Base-by-base conservation (phyloP, 495 filamentous ascomycete genomes). In the Trichoderma orchidacearum region DNA sequence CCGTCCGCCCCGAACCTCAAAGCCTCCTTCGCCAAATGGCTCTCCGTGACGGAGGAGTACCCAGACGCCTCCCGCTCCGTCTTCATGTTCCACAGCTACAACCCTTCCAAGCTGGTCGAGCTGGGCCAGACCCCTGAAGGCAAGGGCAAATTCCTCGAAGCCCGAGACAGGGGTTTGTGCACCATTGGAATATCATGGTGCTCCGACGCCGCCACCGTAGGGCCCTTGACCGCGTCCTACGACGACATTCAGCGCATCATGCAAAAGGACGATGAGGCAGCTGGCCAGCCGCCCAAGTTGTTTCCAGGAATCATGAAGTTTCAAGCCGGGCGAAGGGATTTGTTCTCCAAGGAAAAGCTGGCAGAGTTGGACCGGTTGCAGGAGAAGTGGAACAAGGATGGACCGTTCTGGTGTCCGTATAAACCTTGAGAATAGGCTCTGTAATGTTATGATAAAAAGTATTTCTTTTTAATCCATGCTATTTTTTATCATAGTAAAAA, bases 301-400 rank as follows among this genome's bases (percentile, higher is more conserved):
- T 68, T 66, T 23, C 66, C 67, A 12, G 62, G 57, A 13, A 59
- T 56, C 34, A 57, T 36, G 34, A 53, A 61, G 12, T 58, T 60
- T 17, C 67, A 58, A 34, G 54, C 61, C 25, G 58, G 61, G 29
- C 65, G 64, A 30, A 62, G 58, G 5, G 65, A 69, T 51, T 51
- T 60, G 4, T 59, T 57, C 31, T 59, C 56, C 30, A 57, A 59
- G 48, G 65, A 63, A 35, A 66, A 56, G 41, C 62, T 69, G 8
- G 59, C 18, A 38, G 55, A 58, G 17, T 25, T 59, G 53, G 54
- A 30, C 34, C 52, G 56, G 27, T 17, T 52, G 29, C 54, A 58
- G 34, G 18, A 36, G 56, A 38, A 50, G 25, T 59, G 54, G 54
- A 57, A 59, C 53, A 30, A 30, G 13, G 29, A 61, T 23, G 38